Percentiles rank a stretch among this genome's conserved stretches.
phyloP scores from a whole-genome alignment of 2,329 filamentous ascomycete species.

The Fusarium nurragi region DNA sequence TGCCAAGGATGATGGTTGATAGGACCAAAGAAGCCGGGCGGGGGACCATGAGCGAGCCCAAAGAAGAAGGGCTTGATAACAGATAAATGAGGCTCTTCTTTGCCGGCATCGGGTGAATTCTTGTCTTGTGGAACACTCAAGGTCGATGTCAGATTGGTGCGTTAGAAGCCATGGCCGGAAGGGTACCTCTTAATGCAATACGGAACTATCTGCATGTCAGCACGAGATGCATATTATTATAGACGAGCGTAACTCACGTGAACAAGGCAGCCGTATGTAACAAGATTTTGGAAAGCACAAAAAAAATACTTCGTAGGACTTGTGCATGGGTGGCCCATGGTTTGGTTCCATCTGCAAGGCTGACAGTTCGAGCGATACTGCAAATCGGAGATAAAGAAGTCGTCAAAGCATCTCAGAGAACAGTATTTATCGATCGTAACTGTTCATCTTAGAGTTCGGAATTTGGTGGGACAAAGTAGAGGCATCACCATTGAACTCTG shows the following conservation, averaged over 20 bases:
- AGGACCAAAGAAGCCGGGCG: background rate
- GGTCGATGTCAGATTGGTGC: background rate
- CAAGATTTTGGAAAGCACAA: background rate
- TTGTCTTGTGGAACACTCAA: background rate
- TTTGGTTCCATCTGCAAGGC: background rate
- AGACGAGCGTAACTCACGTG: background rate
- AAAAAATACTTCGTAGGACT: conserved; percentile 1
- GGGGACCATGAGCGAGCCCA: background rate
- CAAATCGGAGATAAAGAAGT: background rate
- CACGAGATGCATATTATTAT: background rate
- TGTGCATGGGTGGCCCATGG: background rate
- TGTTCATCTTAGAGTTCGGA: background rate
- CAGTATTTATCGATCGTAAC: background rate
- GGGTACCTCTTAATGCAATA: background rate
- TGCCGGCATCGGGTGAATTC: background rate
- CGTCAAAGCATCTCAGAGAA: background rate
- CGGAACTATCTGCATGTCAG: background rate
- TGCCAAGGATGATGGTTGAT: background rate
- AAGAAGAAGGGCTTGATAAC: background rate
- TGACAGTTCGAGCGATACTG: background rate
- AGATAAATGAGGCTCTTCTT: conserved; percentile 8
- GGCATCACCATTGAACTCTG: background rate
- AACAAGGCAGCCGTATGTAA: background rate
- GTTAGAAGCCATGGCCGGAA: no score
- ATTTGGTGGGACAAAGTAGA: background rate